A percentile compares a stretch with the other conserved stretches of the same genome.
These are phyloP conservation scores for Fimicolochytrium jonesii DNA, from an alignment of 192 early-diverging fungal genomes.

Conservation along the genomic window DNA sequence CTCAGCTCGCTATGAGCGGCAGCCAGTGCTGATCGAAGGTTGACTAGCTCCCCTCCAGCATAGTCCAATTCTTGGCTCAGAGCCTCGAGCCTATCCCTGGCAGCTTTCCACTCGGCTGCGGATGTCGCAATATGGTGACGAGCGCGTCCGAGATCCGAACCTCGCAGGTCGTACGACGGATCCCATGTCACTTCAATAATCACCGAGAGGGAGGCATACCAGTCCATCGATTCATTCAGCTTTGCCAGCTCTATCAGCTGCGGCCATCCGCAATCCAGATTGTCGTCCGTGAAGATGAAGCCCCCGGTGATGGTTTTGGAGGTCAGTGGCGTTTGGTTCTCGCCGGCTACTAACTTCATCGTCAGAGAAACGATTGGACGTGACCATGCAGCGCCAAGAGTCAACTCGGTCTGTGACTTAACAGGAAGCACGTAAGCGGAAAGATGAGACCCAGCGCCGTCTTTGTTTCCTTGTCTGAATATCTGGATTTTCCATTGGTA, in stretches of 20 bases:
- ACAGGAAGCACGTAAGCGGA: slow-evolving; percentile 34
- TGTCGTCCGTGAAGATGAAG: slow-evolving; percentile 25
- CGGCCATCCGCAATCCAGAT: slow-evolving; percentile 23
- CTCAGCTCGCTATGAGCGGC: background rate
- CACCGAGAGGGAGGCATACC: slow-evolving; percentile 21
- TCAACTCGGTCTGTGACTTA: slow-evolving; percentile 13
- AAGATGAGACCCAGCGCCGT: slow-evolving; percentile 7
- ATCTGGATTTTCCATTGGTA: slow-evolving; percentile 34
- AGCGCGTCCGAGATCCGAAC: slow-evolving; percentile 8
- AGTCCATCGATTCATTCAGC: slow-evolving; percentile 22
- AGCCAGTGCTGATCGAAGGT: slow-evolving; percentile 9
- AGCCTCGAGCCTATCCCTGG: background rate
- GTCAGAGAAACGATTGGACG: slow-evolving; percentile 37
- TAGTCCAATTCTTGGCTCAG: slow-evolving; percentile 6
- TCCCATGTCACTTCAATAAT: slow-evolving; percentile 42
- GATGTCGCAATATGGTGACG: background rate
- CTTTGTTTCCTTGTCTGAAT: slow-evolving; percentile 9
- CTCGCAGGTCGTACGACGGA: slow-evolving; percentile 15
- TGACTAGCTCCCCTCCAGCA: background rate
- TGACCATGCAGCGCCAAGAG: slow-evolving; percentile 22
- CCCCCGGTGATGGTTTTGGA: slow-evolving; percentile 44
- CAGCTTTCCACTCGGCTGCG: background rate
- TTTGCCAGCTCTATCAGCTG: slow-evolving; percentile 14
- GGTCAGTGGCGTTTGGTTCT: slow-evolving; percentile 8
- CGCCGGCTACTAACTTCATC: slow-evolving; percentile 23